A percentile compares a stretch with the other conserved stretches of the same genome.
Conservation (phyloP, 192 early-diverging fungal genomes). For the Coemansia sp. region DNA sequence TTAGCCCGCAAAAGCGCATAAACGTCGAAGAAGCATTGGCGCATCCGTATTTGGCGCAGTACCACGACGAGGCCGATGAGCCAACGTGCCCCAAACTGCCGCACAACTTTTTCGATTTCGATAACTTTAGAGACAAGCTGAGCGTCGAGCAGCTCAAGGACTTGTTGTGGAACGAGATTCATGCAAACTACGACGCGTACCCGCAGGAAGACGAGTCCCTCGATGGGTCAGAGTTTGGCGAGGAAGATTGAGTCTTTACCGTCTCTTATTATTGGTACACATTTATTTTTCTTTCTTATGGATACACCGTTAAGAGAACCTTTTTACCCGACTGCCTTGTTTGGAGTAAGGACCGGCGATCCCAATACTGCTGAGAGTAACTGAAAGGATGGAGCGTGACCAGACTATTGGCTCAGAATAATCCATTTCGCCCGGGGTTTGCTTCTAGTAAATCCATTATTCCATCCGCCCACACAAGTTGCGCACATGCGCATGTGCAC, state of each 20-base stretch:
- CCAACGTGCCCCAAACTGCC: slow-evolving; percentile 72
- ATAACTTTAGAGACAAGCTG: slow-evolving; percentile 79
- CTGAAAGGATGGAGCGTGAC: no score
- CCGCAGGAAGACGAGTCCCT: slow-evolving; percentile 25
- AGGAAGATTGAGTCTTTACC: slow-evolving; percentile 15
- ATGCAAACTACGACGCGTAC: slow-evolving; percentile 36
- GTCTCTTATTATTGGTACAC: slow-evolving; percentile 10
- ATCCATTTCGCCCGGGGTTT: no score
- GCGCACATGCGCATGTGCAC: neutral
- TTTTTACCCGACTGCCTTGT: no score
- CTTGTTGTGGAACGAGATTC: slow-evolving; percentile 52
- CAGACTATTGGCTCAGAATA: no score
- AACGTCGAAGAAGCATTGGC: slow-evolving; percentile 86
- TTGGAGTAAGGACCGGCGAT: no score
- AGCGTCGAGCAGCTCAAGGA: slow-evolving; percentile 77
- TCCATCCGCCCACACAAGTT: neutral
- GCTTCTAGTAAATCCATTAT: no score
- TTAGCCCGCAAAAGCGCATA: slow-evolving; percentile 85
- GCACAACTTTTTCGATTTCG: slow-evolving; percentile 82
- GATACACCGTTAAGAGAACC: neutral
- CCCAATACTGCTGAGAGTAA: no score
- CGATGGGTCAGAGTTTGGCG: slow-evolving; percentile 15
- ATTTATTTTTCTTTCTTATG: neutral
- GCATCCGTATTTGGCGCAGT: slow-evolving; percentile 86
- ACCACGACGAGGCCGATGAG: slow-evolving; percentile 70